Base-by-base conservation (phyloP, 371 early-diverging fungal species). In the Mycotypha africana region DNA sequence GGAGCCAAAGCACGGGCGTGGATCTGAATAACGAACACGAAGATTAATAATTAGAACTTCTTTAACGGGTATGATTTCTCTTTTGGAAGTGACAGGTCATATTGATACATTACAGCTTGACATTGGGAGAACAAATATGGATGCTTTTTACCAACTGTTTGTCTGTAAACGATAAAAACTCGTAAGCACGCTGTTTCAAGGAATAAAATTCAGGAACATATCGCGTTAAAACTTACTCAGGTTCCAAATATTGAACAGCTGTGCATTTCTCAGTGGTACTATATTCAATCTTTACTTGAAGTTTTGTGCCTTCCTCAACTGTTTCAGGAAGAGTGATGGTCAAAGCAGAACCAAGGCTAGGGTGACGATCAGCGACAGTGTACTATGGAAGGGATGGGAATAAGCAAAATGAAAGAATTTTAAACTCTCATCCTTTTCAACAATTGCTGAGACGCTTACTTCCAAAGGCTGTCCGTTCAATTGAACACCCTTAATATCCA, bases 71-170 rank as follows among this genome's bases (percentile, higher is more conserved):
- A 32, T 32, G 15, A 0, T 11, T 20, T 19, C n/a, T n/a, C n/a
- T n/a, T n/a, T n/a, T n/a, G n/a, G n/a, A 16, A 23, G 30, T 30
- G 6, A 12, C 6, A 30, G 6, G 30, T 30, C 30, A 30, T 30
- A 30, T n/a, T n/a, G n/a, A n/a, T n/a, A n/a, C n/a, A n/a, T 60
- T 68, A 72, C 68, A 40, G 85, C 85, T 67, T 97, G 93, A 69
- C 97, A 95, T 66, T 97, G 97, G 23, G 94, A 92, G 67, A 95
- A 96, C 49, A 97, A 69, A 57, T 95, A 98, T 20, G 97, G 96
- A 49, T 90, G 77, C 54, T 82, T 80, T 68, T 93, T 93, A 41
- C 97, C 97, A 14, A 87, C 81, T 9, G 98, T 97, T 74, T 97
- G 98, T 49, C 79, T 81, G 53, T 37, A 4, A 28, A 17, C 23